These are phyloP conservation scores for Candida railenensis DNA, from an alignment of 805 yeast species.

Conservation along the genomic window DNA sequence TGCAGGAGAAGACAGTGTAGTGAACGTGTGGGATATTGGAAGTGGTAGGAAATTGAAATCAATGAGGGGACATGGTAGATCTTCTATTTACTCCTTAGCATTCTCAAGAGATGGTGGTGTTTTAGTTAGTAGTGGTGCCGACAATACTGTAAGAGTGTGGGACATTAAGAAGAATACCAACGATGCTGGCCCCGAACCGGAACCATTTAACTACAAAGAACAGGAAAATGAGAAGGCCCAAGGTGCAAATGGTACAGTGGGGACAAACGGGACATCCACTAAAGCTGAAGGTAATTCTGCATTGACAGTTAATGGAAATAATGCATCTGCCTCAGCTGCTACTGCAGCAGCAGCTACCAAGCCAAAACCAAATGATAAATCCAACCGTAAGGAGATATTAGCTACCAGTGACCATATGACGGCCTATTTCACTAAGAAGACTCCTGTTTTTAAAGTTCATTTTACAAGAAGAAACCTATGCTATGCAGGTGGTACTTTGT, in stretches of 20 bases:
- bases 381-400: conserved; percentile 63
- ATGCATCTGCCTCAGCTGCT: too few species aligned
- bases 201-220: conserved; percentile 44
- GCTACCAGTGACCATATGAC: conserved; percentile 90
- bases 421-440: conserved; percentile 88
- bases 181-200: conserved; percentile 78
- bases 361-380: conserved; percentile 36
- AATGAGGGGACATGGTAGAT: conserved; percentile 93
- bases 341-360: conserved; percentile 19
- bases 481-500: conserved; percentile 87
- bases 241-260: conserved; percentile 10
- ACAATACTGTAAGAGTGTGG: conserved; percentile 93
- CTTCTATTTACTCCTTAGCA: conserved; percentile 78
- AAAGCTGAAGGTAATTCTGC: conserved; percentile 9
- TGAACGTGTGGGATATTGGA: conserved; percentile 92
- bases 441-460: conserved; percentile 90
- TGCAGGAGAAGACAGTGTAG: conserved; percentile 89
- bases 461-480: conserved; percentile 90
- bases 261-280: conserved; percentile 2
- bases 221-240: conserved; percentile 10
- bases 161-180: conserved; percentile 83
- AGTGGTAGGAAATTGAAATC: conserved; percentile 84
- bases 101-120: conserved; percentile 88
- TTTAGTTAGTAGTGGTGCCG: conserved; percentile 89
- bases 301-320: conserved; percentile 17